These are phyloP conservation scores for Chlamydomonas sp. DNA, from an alignment of 139 green algal genomes.

Conservation along the genomic window DNA sequence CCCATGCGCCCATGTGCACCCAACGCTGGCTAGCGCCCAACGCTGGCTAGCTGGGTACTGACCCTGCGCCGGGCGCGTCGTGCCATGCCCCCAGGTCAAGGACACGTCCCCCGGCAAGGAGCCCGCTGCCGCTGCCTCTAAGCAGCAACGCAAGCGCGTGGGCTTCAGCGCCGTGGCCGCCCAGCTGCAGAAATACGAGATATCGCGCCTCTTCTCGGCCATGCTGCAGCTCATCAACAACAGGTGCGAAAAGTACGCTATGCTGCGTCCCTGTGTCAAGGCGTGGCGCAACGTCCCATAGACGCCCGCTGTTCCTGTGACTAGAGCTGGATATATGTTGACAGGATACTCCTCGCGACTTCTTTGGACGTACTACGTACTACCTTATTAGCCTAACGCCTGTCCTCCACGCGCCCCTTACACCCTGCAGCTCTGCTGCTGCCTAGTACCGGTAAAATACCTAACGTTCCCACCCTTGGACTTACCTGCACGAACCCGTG, in stretches of 20 bases:
- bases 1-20: background rate
- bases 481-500: background rate
- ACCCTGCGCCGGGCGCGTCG: background rate
- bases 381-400: background rate
- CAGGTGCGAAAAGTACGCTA: constrained; percentile 29
- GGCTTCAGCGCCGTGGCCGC: constrained; percentile 12
- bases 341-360: background rate
- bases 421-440: background rate
- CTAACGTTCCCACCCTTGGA: background rate
- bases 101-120: background rate
- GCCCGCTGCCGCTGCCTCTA: background rate
- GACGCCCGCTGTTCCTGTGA: too few relatives aligned
- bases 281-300: background rate
- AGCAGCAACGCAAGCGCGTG: background rate
- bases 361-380: background rate
- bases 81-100: background rate
- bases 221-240: constrained; percentile 80
- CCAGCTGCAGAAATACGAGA: constrained; percentile 46
- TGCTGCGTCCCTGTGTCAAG: background rate
- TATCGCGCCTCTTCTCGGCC: constrained; percentile 64
- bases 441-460: background rate
- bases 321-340: background rate
- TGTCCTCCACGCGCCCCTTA: background rate
- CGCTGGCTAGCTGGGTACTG: background rate
- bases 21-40: background rate